Base-by-base conservation (phyloP, 2,329 filamentous ascomycete species). In the Fusarium sp. region DNA sequence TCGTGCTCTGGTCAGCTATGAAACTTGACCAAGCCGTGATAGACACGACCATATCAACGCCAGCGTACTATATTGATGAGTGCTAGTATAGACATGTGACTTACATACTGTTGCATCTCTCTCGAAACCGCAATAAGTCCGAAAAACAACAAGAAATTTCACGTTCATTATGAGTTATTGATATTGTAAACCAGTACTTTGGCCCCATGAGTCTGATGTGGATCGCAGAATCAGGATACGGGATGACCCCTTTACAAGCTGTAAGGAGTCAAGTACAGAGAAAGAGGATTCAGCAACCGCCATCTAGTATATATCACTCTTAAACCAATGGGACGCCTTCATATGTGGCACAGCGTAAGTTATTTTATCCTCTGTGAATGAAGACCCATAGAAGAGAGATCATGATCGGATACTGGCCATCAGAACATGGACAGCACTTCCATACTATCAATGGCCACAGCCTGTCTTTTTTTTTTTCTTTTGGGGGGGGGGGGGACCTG, bases 291-390 rank as follows among this genome's bases (percentile, higher is more conserved):
- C 35, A 10, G 31, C n/a, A n/a, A 66, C 80, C 3, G 73, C 78
- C 11, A 76, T 79, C 31, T 82, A 82, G 68, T 80, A 82, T 35
- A 77, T 83, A 33, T 80, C 77, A 11, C 70, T 82, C 10, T 75
- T 82, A n/a, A 73, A 78, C 10, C 80, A 82, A 64, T 78, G 79
- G n/a, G 80, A 81, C 37, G 77, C 80, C 41, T 83, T 83, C 67
- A 79, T 81, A 51, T 68, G 68, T 42, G 74, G 76, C 33, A 55
- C 70, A 11, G 71, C 76, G 2, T 66, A 77, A 1, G 76, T 75
- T 2, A 65, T 82, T 9, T 66, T 81, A 82, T 81, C 82, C 69
- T 73, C 79, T 55, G 65, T 78, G 33, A 70, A 75, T 37, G 64
- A 70, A n/a, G 65, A 73, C 0, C 48, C 70, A 4, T 60, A 73